These are phyloP conservation scores for Solanum hybrid DNA, from an alignment of 305 asterid genomes.

Conservation along the genomic window DNA sequence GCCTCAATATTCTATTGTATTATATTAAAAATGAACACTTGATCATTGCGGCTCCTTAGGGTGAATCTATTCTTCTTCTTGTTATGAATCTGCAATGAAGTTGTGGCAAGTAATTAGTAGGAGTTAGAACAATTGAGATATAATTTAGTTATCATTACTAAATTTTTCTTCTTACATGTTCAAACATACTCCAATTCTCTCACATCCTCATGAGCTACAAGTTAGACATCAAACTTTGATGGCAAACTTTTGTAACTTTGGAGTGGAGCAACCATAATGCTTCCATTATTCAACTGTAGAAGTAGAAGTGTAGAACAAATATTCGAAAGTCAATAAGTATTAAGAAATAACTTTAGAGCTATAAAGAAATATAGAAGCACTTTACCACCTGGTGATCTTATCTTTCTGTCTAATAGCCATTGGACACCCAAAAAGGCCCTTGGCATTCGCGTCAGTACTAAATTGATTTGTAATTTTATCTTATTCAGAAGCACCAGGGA, in stretches of 20 bases:
- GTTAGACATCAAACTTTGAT: not conserved
- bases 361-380: not conserved
- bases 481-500: not conserved
- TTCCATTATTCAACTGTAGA: not conserved
- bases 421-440: not conserved
- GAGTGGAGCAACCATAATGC: not conserved
- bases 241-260: not conserved
- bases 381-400: not conserved
- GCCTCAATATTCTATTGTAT: not conserved
- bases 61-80: not conserved
- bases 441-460: not conserved
- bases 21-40: not conserved
- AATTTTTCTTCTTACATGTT: not conserved
- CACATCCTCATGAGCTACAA: constrained; percentile 6
- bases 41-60: not conserved
- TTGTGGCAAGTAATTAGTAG: not conserved
- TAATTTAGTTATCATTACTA: not conserved
- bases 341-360: not conserved
- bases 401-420: not conserved
- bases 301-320: not conserved
- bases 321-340: not conserved
- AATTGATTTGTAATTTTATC: not conserved
- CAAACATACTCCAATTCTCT: not conserved
- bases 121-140: not conserved
- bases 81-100: not conserved